phyloP scores from a whole-genome alignment of 176 grass and related monocot genomes.

The Pontederia paniculata region DNA sequence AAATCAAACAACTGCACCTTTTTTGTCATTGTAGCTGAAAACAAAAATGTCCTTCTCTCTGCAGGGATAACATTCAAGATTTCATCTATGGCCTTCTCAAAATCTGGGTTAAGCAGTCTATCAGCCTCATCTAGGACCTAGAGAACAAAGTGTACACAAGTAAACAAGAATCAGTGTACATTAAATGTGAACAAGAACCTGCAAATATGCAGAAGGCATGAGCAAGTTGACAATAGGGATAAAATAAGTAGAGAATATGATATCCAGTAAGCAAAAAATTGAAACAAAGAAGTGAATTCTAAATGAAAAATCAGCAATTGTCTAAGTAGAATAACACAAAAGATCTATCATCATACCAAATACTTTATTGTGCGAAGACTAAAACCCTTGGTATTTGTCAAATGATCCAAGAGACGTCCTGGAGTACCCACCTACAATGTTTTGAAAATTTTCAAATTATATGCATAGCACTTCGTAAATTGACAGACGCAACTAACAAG shows the following conservation, averaged over 20 bases:
- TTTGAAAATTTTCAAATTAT: slow-evolving; percentile 4
- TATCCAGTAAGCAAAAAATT: no score
- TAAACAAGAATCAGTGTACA: not conserved
- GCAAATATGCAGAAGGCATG: no score
- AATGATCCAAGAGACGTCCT: slow-evolving; percentile 70
- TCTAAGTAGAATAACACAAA: no score
- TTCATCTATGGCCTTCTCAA: slow-evolving; percentile 89
- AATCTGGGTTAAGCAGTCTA: slow-evolving; percentile 79
- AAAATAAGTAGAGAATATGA: no score
- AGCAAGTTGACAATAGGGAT: no score
- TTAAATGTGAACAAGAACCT: no score
- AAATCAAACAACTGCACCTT: slow-evolving; percentile 36
- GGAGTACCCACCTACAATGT: slow-evolving; percentile 68
- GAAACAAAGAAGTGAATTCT: no score
- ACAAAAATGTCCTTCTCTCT: slow-evolving; percentile 75
- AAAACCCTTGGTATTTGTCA: slow-evolving; percentile 81
- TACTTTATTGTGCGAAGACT: slow-evolving; percentile 76
- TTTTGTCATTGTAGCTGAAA: slow-evolving; percentile 93
- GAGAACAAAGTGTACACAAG: slow-evolving; percentile 9
- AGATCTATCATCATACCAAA: slow-evolving; percentile 33
- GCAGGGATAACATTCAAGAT: slow-evolving; percentile 83
- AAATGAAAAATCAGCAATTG: no score
- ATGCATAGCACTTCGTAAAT: not conserved
- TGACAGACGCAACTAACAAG: not conserved
- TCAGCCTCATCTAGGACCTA: slow-evolving; percentile 92